A percentile compares a stretch with the other conserved stretches of the same genome.
phyloP scores from a whole-genome alignment of 495 filamentous ascomycete genomes.

The Bombardia bombarda region DNA sequence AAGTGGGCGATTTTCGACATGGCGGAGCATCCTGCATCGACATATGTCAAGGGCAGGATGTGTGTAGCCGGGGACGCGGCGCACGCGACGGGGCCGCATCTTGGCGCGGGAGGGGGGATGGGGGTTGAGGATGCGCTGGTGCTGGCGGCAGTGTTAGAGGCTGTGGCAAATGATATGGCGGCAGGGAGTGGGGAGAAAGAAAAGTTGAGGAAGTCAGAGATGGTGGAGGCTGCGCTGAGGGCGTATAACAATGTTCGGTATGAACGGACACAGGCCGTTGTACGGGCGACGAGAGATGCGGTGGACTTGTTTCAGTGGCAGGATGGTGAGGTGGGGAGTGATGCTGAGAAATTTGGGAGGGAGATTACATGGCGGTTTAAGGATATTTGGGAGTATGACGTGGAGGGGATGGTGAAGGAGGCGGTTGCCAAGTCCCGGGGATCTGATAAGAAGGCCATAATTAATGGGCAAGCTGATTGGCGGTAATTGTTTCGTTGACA shows the following conservation, averaged over 20 bases:
- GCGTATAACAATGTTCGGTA: slow-evolving; percentile 30
- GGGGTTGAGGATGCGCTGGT: slow-evolving; percentile 48
- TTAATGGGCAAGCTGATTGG: too few species aligned
- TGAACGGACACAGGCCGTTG: slow-evolving; percentile 29
- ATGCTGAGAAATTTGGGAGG: slow-evolving; percentile 22
- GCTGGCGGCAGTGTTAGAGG: slow-evolving; percentile 31
- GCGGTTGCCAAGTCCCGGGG: too few species aligned
- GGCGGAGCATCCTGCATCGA: slow-evolving; percentile 31
- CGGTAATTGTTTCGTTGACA: too few species aligned
- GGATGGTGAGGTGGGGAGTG: slow-evolving; percentile 15
- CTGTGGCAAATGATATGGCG: slow-evolving; percentile 5
- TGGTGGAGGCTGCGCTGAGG: slow-evolving; percentile 25
- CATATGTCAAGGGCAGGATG: slow-evolving; percentile 30
- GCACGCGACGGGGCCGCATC: slow-evolving; percentile 34
- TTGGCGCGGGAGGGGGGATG: slow-evolving; percentile 48
- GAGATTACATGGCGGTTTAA: slow-evolving; percentile 24
- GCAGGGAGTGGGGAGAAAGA: not conserved
- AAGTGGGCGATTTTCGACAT: slow-evolving; percentile 52
- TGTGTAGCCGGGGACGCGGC: slow-evolving; percentile 43
- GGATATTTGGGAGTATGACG: slow-evolving; percentile 33
- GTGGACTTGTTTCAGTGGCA: slow-evolving; percentile 35
- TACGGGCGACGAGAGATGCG: slow-evolving; percentile 25
- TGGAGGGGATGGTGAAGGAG: slow-evolving; percentile 23
- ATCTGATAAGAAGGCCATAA: too few species aligned
- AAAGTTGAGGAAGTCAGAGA: not conserved